Conservation (phyloP, 352 stramenopile genomes). For the Phytophthora agathidicida region DNA sequence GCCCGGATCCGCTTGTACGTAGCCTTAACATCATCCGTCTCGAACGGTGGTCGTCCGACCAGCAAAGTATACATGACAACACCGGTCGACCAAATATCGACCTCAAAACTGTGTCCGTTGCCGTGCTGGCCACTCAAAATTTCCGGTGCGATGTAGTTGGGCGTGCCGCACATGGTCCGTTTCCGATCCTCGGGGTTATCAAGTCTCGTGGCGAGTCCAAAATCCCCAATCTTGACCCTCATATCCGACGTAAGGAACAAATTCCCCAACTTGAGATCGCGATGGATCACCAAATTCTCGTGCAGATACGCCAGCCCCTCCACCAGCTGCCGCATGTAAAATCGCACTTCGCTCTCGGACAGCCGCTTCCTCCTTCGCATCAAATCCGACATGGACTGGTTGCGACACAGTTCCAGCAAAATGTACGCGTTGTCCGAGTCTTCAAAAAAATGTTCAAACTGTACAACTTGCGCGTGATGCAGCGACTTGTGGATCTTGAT, state of each 20-base stretch:
- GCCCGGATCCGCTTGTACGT: constrained; percentile 98
- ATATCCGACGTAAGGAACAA: constrained; percentile 96
- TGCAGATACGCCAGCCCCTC: constrained; percentile 96
- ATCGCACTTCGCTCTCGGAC: constrained; percentile 94
- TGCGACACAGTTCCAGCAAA: constrained; percentile 96
- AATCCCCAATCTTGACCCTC: constrained; percentile 97
- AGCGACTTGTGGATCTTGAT: constrained; percentile 99
- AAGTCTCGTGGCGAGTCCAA: constrained; percentile 90
- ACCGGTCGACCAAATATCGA: constrained; percentile 98
- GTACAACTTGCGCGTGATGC: constrained; percentile 94
- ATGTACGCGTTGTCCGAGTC: constrained; percentile 98
- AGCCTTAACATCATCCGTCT: constrained; percentile 97
- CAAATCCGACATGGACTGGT: constrained; percentile 96
- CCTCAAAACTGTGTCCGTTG: constrained; percentile 97
- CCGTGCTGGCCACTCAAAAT: constrained; percentile 91
- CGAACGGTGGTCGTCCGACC: constrained; percentile 97
- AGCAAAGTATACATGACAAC: constrained; percentile 98
- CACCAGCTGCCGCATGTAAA: constrained; percentile 92
- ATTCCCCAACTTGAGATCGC: constrained; percentile 98
- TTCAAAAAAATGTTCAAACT: constrained; percentile 99
- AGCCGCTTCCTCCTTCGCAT: constrained; percentile 95
- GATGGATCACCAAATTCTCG: constrained; percentile 94
- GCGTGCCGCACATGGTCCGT: constrained; percentile 95
- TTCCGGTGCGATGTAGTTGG: constrained; percentile 94
- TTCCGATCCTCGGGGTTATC: constrained; percentile 93